Evolutionary conservation across 352 stramenopile genomes (phyloP), one percentile per base, ranked within the genome.

Genomic region (Albugo laibachii): DNA sequence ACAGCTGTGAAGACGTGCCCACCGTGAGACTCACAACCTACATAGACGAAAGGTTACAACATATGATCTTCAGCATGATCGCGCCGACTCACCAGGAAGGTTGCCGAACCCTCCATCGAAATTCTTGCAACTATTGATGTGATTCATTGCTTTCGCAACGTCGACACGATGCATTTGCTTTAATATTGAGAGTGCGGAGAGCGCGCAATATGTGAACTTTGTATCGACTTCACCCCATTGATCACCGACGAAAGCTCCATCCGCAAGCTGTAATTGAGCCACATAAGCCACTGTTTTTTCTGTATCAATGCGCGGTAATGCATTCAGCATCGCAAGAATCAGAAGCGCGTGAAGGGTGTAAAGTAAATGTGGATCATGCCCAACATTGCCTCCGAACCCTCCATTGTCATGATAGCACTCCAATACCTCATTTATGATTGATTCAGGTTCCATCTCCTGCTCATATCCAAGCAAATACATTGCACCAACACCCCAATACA

Each of bases 341-440:
- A 99, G 86, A 20, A 99, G 54, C 13, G 95, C 95, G 38, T 94
- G 95, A 27, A 98, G 62, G 47, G 96, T 99, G 63, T 99, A 98
- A 21, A 99, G 66, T 15, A 98, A 53, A 61, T 99, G 95, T 19
- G 81, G 84, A 65, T 99, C 94, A 58, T 99, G 95, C 16, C 79
- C 75, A 20, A 93, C 66, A 62, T 98, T 98, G 13, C 95, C 95
- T 0, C 85, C 91, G 63, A 99, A 99, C 18, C 94, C 69, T 38
- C 79, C 86, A 41, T 83, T 64, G n/a, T 68, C 55, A 54, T 96
- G 70, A 54, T 96, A 83, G 59, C 95, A 99, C 34, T 82, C 60
- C 52, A 98, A 69, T 5, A 99, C 78, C 92, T 88, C 99, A 47
- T 94, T 74, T 18, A 98, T 57, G 45, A 99, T 83, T 36, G 87